Evolutionary conservation across 345 rosid genomes (phyloP).

Genomic region (Citrus glauca): DNA sequence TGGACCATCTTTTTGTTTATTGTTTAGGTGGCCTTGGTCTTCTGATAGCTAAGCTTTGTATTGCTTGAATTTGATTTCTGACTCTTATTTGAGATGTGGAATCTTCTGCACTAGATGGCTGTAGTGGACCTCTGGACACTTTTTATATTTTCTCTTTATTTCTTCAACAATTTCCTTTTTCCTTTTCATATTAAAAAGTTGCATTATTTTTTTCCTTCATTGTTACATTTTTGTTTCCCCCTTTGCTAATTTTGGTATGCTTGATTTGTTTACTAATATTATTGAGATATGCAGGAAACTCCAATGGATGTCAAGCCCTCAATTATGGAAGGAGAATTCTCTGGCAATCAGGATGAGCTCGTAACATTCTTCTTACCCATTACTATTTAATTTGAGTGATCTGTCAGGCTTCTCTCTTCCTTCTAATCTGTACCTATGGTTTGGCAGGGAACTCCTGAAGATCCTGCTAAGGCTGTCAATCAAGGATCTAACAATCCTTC

Average conservation of each 20-base stretch:
- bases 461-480: conserved; percentile 27
- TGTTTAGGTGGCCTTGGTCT: not conserved
- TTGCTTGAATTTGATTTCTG: not conserved
- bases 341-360: conserved; percentile 37
- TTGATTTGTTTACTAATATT: conserved; percentile 3
- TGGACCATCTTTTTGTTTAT: not conserved
- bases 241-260: not conserved
- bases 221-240: not conserved
- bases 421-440: conserved; percentile 19
- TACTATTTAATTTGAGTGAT: not conserved
- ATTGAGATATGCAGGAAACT: conserved; percentile 41
- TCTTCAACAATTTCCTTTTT: not conserved
- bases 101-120: not conserved
- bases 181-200: not conserved
- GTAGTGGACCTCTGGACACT: not conserved
- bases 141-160: not conserved
- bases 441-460: conserved; percentile 45
- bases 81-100: not conserved
- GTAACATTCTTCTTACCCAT: conserved; percentile 27
- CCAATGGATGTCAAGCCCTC: conserved; percentile 49
- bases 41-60: not conserved
- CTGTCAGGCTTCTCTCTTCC: not conserved
- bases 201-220: not conserved
- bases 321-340: conserved; percentile 38
- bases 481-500: conserved; percentile 29